These are phyloP conservation scores for Colletotrichum chlorophyti DNA, from an alignment of 2,329 filamentous ascomycete species.

Conservation along the genomic window DNA sequence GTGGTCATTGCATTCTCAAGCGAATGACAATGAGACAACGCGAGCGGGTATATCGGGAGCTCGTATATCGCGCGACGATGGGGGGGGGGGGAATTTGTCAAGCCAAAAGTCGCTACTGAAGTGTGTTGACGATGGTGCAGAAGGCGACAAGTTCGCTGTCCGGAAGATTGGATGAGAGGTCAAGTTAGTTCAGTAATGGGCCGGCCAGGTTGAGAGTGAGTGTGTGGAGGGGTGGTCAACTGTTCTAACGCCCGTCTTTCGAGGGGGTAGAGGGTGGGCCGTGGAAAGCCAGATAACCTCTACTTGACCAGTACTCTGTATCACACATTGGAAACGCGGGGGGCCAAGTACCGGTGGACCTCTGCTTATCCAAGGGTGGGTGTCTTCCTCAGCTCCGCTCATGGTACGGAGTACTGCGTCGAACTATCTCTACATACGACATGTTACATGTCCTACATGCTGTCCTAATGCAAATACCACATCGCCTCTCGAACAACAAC, in stretches of 20 bases:
- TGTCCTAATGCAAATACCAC: too few relatives aligned
- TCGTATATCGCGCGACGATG: background rate
- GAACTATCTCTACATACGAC: too few relatives aligned
- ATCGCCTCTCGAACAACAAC: too few relatives aligned
- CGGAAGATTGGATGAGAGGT: constrained; percentile 25
- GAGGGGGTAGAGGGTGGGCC: background rate
- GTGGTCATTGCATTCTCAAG: constrained; percentile 14
- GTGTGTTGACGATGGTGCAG: background rate
- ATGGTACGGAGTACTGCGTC: too few relatives aligned
- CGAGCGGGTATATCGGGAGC: background rate
- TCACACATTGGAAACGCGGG: background rate
- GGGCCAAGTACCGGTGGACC: constrained; percentile 2
- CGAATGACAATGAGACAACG: background rate
- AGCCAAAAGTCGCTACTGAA: background rate
- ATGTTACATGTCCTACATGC: too few relatives aligned
- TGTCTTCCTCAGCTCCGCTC: too few relatives aligned
- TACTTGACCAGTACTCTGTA: constrained; percentile 1
- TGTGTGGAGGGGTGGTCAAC: constrained; percentile 3
- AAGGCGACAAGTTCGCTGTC: background rate
- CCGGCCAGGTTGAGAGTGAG: constrained; percentile 4
- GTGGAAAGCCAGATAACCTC: constrained; percentile 18
- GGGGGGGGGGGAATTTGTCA: too few relatives aligned
- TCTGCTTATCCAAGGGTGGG: background rate
- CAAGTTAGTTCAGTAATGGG: constrained; percentile 14
- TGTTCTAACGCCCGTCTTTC: background rate